phyloP scores from a whole-genome alignment of 1,284 basidiomycete species.

The Trametes sp. region DNA sequence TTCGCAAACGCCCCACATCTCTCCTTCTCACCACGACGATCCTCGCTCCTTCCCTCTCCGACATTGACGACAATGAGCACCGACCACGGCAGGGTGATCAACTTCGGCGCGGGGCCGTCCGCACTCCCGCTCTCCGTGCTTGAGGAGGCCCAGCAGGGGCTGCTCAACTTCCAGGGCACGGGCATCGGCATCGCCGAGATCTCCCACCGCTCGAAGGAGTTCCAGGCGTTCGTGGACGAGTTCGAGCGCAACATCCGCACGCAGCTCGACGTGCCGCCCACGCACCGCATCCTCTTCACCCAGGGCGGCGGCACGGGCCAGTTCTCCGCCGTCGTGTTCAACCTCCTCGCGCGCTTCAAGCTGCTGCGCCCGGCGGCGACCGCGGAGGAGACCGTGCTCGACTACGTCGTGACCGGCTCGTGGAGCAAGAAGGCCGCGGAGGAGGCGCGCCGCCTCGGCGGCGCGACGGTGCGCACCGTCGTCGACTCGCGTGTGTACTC shows the following conservation, averaged over 20 bases:
- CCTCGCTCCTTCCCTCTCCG: constrained; percentile 1
- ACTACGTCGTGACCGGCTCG: constrained; percentile 91
- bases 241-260: constrained; percentile 76
- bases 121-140: constrained; percentile 86
- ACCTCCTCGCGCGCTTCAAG: constrained; percentile 84
- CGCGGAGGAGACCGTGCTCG: constrained; percentile 67
- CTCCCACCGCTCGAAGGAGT: constrained; percentile 92
- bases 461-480: constrained; percentile 68
- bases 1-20: constrained; percentile 1
- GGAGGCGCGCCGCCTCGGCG: constrained; percentile 78
- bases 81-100: constrained; percentile 64
- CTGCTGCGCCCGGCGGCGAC: constrained; percentile 67
- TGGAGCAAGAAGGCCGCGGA: constrained; percentile 90
- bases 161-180: constrained; percentile 87
- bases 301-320: constrained; percentile 93
- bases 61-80: constrained; percentile 17
- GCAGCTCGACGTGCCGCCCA: constrained; percentile 82
- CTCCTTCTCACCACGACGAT: constrained; percentile 11
- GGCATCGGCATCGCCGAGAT: constrained; percentile 96
- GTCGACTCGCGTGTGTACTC: constrained; percentile 71
- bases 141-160: constrained; percentile 76
- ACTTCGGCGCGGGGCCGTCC: constrained; percentile 94
- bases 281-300: constrained; percentile 89
- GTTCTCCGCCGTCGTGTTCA: constrained; percentile 90
- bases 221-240: constrained; percentile 72